These are phyloP conservation scores for Populus alba DNA, from an alignment of 345 rosid species.

Conservation along the genomic window DNA sequence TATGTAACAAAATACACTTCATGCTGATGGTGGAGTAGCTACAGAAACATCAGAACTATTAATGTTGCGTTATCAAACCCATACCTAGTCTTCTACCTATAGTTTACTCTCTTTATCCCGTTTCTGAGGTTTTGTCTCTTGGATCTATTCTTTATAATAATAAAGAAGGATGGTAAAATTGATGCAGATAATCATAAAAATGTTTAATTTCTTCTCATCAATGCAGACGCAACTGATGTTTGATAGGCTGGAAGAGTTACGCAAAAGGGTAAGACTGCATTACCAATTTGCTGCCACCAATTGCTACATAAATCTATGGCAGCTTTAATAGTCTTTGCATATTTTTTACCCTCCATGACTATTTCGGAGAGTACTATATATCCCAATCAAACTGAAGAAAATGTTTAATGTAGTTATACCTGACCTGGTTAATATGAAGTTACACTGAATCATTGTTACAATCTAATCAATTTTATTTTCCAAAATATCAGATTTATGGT, in stretches of 20 bases:
- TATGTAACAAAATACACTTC: background rate
- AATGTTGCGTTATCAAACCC: too few species aligned
- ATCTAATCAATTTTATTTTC: too few species aligned
- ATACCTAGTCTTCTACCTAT: background rate
- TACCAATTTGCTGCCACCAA: background rate
- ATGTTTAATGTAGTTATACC: too few species aligned
- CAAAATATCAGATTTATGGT: too few species aligned
- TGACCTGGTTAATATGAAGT: too few species aligned
- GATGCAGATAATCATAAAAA: background rate
- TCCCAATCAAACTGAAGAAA: background rate
- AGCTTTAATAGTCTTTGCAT: background rate
- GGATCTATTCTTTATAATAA: background rate
- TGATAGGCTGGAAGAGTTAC: constrained; percentile 29
- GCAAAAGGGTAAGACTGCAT: constrained; percentile 17
- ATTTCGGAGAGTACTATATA: too few species aligned
- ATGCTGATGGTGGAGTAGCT: too few species aligned
- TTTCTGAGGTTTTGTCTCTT: background rate
- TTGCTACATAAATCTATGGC: background rate
- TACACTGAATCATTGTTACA: too few species aligned
- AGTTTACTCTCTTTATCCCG: background rate
- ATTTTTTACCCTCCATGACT: too few species aligned
- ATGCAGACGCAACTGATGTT: constrained; percentile 29
- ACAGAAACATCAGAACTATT: too few species aligned
- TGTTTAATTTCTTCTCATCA: background rate
- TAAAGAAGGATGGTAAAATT: background rate